Conservation (phyloP, 345 rosid species). For the Gossypium mustelinum region DNA sequence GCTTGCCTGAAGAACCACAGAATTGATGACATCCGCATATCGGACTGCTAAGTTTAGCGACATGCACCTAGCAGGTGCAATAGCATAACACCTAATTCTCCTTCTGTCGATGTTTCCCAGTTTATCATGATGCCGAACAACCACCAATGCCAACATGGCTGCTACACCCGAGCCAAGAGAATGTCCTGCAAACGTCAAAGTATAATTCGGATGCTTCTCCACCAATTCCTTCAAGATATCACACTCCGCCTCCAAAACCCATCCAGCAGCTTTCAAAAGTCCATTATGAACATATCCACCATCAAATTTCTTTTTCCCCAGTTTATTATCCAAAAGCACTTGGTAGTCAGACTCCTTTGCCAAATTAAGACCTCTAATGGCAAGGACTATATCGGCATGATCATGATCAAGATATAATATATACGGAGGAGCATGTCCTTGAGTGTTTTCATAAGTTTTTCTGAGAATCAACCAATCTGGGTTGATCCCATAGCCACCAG, state of each 20-base stretch:
- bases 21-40: slow-evolving; percentile 95
- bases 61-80: slow-evolving; percentile 99
- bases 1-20: slow-evolving; percentile 92
- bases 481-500: slow-evolving; percentile 80
- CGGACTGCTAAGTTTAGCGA: slow-evolving; percentile 88
- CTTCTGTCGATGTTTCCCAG: slow-evolving; percentile 68
- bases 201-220: slow-evolving; percentile 67
- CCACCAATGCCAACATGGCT: slow-evolving; percentile 74
- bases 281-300: slow-evolving; percentile 98
- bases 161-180: slow-evolving; percentile 97
- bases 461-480: slow-evolving; percentile 59
- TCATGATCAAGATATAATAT: slow-evolving; percentile 75
- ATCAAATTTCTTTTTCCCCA: slow-evolving; percentile 74
- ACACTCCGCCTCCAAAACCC: slow-evolving; percentile 77
- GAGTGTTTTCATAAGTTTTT: slow-evolving; percentile 68
- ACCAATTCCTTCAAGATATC: slow-evolving; percentile 62
- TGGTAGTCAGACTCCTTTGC: slow-evolving; percentile 89
- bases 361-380: slow-evolving; percentile 78
- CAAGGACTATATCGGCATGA: slow-evolving; percentile 69
- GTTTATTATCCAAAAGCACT: slow-evolving; percentile 74
- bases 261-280: slow-evolving; percentile 78
- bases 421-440: slow-evolving; percentile 77
- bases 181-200: slow-evolving; percentile 86
- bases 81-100: slow-evolving; percentile 83
- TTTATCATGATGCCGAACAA: slow-evolving; percentile 52